phyloP scores from a whole-genome alignment of 371 early-diverging fungal species.

The Racocetra persica region DNA sequence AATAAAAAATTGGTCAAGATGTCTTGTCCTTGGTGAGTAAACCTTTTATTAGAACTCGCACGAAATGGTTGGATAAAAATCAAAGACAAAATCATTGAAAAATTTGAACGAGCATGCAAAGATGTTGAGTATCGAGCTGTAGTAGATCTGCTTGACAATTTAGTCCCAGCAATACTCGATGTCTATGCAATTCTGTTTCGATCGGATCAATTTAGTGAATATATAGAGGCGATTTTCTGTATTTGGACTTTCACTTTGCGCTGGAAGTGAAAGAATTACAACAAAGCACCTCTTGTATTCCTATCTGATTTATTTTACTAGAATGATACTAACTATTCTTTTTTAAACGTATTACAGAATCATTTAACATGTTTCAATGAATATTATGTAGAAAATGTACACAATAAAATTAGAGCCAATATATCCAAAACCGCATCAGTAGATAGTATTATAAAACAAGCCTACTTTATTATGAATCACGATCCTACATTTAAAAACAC shows the following conservation, averaged over 20 bases:
- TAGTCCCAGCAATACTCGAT: conserved; percentile 9
- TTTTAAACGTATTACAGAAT: not conserved
- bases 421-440: not conserved
- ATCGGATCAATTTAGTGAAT: not conserved
- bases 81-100: not conserved
- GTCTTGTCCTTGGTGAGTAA: not conserved
- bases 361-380: conserved; percentile 21
- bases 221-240: not conserved
- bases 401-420: not conserved
- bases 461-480: conserved; percentile 5
- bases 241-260: conserved; percentile 10
- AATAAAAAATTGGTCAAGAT: conserved; percentile 15
- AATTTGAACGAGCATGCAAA: not conserved
- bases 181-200: conserved; percentile 15
- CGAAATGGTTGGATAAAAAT: not conserved
- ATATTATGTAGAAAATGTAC: conserved; percentile 32
- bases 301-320: conserved; percentile 34
- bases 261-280: conserved; percentile 24
- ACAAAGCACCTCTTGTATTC: not conserved
- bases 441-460: conserved; percentile 3
- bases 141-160: conserved; percentile 7
- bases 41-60: conserved; percentile 17
- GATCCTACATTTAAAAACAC: not conserved
- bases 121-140: not conserved
- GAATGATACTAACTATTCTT: conserved; percentile 10